phyloP scores from a whole-genome alignment of 2,329 filamentous ascomycete genomes.

The Fonsecaea nubica region DNA sequence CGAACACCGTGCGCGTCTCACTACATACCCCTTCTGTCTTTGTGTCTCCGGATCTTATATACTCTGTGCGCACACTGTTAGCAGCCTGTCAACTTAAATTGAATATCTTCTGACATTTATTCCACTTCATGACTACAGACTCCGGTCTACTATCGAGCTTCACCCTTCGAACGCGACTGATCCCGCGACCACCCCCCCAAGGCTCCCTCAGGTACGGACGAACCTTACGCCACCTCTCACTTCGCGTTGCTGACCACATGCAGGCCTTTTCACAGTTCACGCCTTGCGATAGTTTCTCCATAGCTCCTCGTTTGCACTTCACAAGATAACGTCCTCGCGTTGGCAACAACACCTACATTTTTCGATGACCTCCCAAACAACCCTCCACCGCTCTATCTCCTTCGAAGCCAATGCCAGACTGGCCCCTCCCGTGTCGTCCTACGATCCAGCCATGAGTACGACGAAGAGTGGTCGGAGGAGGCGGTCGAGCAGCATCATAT shows the following conservation, averaged over 20 bases:
- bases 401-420: constrained; percentile 83
- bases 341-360: background rate
- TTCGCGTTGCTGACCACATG: constrained; percentile 13
- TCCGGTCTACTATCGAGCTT: constrained; percentile 24
- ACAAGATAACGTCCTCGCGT: background rate
- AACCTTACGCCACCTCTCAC: constrained; percentile 12
- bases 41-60: constrained; percentile 19
- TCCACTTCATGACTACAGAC: constrained; percentile 6
- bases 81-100: constrained; percentile 15
- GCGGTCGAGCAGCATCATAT: constrained; percentile 97
- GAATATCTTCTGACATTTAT: constrained; percentile 22
- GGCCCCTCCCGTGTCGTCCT: constrained; percentile 59
- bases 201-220: constrained; percentile 14
- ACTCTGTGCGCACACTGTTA: constrained; percentile 11
- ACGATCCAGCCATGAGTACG: constrained; percentile 63
- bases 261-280: constrained; percentile 6
- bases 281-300: constrained; percentile 2
- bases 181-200: constrained; percentile 5
- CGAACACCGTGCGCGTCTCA: constrained; percentile 19
- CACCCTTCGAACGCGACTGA: constrained; percentile 24
- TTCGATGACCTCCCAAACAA: constrained; percentile 61
- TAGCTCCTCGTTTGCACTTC: background rate
- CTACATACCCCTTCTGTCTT: constrained; percentile 14
- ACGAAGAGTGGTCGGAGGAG: constrained; percentile 77
- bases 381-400: constrained; percentile 87